Base-by-base conservation (phyloP, 345 rosid genomes). In the Brassica nigra region DNA sequence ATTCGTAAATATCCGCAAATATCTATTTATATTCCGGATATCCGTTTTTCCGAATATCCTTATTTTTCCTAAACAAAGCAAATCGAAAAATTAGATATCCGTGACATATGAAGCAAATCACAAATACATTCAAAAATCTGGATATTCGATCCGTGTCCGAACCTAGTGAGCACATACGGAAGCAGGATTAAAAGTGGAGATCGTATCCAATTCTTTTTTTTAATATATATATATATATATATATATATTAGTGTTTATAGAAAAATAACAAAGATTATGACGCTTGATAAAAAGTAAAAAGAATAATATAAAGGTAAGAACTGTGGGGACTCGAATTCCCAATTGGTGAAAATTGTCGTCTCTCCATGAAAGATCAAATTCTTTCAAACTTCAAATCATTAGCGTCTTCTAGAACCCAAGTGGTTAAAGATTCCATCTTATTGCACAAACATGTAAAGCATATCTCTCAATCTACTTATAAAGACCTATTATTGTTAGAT, bases 311-410 rank as follows among this genome's bases (percentile, higher is more conserved):
- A 79, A 79, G 68, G 82, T 80, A 47, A 67, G 36, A 37, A 62
- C 61, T 68, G 80, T 80, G 83, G 83, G 83, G 83, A 75, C 80
- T 75, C 49, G 49, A 67, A 36, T 44, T 68, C 49, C 59, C 79
- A 69, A 70, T 80, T 69, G 76, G 76, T 73, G 82, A 80, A 80
- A 74, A 68, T 36, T 68, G 75, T 74, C 79, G 75, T 75, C 79
- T 71, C 76, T 80, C 79, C 79, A 75, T 36, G 67, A 70, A 58
- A 76, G 80, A 80, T 80, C 80, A 70, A 70, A 80, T 76, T 70
- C 80, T 80, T 80, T 76, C 76, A 80, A 80, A 70, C 83, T 65
- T 76, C 72, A 80, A 80, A 80, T 80, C 83, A 80, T 80, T 71
- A 64, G 31, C 66, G 80, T 71, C 76, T 80, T 80, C 83, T 80